Evolutionary conservation across 139 green algal genomes (phyloP), one percentile per base, ranked within the genome.

Genomic region (Choricystis sp.): DNA sequence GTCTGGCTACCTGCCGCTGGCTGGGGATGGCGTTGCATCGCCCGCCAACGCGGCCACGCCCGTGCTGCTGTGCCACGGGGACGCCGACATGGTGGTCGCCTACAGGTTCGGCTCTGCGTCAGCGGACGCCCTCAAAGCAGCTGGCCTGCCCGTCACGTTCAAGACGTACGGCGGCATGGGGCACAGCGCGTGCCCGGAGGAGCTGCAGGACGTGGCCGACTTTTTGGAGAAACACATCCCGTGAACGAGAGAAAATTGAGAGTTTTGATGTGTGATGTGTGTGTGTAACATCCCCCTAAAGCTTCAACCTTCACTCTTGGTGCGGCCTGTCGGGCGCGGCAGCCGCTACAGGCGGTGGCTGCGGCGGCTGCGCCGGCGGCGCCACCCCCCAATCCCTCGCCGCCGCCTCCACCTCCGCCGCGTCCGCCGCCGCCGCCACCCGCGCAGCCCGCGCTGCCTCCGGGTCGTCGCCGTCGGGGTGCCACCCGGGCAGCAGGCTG

Each of bases 61-160:
- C 23, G 73, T 89, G 48, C 70, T 90, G 56, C 73, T 88, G 72
- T 79, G 77, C 57, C 82, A 89, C 56, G 82, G 82, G 0, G 72
- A 84, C 49, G 49, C 63, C 2, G 81, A 88, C 61, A 48, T 71
- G 29, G 70, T 79, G 31, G 76, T 85, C 2, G 28, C 57, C 0
- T 88, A 81, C 26, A 61, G 71, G 31, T 85, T 81, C 63, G 83
- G 83, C 19, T 63, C 76, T 30, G 40, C 48, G 28, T 81, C 61
- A 49, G 69, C 64, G 26, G 67, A 80, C 29, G 58, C 71, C 60
- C 72, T 89, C 22, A 71, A 77, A 27, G 66, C 58, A 16, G 26
- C 73, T 4, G 81, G 75, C 0, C 69, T 66, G 3, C 56, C 75
- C 26, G 74, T 83, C 3, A 67, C 79, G 9, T 85, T 89, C 72